Conservation (phyloP, 371 early-diverging fungal species). For the Haplosporangium sp. region DNA sequence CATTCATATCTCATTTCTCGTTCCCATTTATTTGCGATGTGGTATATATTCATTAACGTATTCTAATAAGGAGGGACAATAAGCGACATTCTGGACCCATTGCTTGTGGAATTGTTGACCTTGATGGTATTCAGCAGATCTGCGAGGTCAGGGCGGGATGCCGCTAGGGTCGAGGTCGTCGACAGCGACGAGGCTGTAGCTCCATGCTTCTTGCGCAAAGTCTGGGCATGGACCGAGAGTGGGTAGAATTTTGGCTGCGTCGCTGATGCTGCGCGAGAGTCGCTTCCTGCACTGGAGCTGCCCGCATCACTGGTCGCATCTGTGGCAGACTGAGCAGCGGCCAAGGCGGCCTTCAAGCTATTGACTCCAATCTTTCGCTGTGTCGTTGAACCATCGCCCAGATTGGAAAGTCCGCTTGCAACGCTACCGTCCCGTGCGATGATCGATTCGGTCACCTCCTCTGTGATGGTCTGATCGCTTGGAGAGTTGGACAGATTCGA, state of each 20-base stretch:
- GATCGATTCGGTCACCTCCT: slow-evolving; percentile 9
- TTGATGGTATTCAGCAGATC: slow-evolving; percentile 41
- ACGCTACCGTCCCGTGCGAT: slow-evolving; percentile 22
- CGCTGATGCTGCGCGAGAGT: not conserved
- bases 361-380: slow-evolving; percentile 43
- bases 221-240: slow-evolving; percentile 42
- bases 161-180: slow-evolving; percentile 21
- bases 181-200: slow-evolving; percentile 22
- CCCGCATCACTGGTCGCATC: slow-evolving; percentile 33
- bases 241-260: slow-evolving; percentile 19
- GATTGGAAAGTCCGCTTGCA: slow-evolving; percentile 6
- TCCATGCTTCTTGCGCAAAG: slow-evolving; percentile 33
- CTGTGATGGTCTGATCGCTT: slow-evolving; percentile 21
- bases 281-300: slow-evolving; percentile 32
- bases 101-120: slow-evolving; percentile 12
- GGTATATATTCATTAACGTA: not conserved
- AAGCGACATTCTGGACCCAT: slow-evolving; percentile 25
- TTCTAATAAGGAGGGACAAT: slow-evolving; percentile 41
- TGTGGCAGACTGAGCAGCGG: slow-evolving; percentile 28
- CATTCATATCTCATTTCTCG: too few species aligned
- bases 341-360: slow-evolving; percentile 47
- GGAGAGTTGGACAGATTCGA: slow-evolving; percentile 17
- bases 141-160: slow-evolving; percentile 44
- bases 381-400: slow-evolving; percentile 16
- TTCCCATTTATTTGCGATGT: not conserved